Percentiles rank a stretch among this genome's conserved stretches.
These are phyloP conservation scores for Colletotrichum sp. DNA, from an alignment of 2,329 filamentous ascomycete genomes.

Conservation along the genomic window DNA sequence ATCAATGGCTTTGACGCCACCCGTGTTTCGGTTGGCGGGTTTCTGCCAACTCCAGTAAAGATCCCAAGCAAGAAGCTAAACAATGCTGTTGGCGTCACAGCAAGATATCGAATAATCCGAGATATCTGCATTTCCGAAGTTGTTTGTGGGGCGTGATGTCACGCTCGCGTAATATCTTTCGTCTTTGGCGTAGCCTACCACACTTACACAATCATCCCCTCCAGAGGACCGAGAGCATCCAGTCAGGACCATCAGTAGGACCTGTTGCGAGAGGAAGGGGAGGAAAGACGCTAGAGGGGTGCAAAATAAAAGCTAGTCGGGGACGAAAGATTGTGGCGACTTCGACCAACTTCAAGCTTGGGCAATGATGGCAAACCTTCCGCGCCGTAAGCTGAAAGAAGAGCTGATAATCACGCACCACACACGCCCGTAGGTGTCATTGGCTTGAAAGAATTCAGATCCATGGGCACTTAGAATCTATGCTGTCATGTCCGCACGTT, in stretches of 20 bases:
- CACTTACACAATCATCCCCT: background rate
- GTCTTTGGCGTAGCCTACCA: background rate
- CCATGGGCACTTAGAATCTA: background rate
- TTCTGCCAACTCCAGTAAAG: background rate
- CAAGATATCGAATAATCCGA: background rate
- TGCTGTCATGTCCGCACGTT: background rate
- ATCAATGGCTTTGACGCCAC: background rate
- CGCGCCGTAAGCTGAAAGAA: background rate
- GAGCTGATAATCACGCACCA: background rate
- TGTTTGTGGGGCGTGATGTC: background rate
- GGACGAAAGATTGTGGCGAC: background rate
- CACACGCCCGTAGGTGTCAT: background rate
- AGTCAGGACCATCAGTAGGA: background rate
- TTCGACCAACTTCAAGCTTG: background rate
- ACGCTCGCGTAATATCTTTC: background rate
- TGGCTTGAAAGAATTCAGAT: background rate
- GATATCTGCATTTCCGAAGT: background rate
- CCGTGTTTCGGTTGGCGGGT: background rate
- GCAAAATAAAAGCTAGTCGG: background rate
- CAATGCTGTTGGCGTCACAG: background rate
- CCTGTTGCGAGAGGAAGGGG: background rate
- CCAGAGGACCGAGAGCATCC: background rate
- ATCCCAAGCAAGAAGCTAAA: background rate
- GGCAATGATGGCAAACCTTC: background rate
- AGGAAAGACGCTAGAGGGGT: background rate